These are phyloP conservation scores for Fonsecaea erecta DNA, from an alignment of 2,329 filamentous ascomycete genomes.

Conservation along the genomic window DNA sequence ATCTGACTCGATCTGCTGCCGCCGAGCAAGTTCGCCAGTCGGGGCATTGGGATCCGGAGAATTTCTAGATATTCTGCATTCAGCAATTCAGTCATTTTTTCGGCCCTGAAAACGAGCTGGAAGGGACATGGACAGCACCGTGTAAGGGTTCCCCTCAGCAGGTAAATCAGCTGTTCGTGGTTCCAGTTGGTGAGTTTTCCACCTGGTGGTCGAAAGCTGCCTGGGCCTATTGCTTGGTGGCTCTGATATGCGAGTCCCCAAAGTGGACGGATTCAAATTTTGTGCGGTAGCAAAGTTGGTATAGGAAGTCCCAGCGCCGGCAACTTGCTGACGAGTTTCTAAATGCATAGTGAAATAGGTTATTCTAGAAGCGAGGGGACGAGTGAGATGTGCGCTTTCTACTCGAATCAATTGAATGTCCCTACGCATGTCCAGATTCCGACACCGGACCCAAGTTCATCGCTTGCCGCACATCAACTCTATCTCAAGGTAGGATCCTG, in stretches of 20 bases:
- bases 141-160: not conserved
- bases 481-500: no score
- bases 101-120: not conserved
- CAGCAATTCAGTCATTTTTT: not conserved
- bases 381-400: no score
- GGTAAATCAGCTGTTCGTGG: not conserved
- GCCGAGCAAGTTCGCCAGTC: not conserved
- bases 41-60: not conserved
- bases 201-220: not conserved
- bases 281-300: not conserved
- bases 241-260: not conserved
- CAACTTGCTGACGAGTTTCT: not conserved
- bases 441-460: no score
- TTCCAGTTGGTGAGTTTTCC: not conserved
- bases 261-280: not conserved
- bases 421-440: no score
- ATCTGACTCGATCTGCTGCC: constrained; percentile 27
- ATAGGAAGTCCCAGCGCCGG: not conserved
- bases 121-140: not conserved
- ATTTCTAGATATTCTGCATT: not conserved
- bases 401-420: no score
- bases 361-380: no score
- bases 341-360: no score
- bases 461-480: no score
- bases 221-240: not conserved